Evolutionary conservation across 257 asterid species (phyloP), one percentile per base, ranked within the genome.

Genomic region (Solanum pennellii): DNA sequence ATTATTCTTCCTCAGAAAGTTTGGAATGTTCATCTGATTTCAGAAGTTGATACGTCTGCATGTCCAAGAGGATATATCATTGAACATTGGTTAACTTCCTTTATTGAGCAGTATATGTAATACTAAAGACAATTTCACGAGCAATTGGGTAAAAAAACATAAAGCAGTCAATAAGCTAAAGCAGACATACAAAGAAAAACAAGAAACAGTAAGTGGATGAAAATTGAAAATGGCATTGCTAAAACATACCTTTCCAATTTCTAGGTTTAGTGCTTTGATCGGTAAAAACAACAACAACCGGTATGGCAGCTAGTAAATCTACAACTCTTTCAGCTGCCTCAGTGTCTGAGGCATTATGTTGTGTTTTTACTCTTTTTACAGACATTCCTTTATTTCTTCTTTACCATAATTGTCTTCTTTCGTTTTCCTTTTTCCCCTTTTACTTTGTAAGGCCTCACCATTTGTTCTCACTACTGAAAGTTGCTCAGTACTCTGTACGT

Each of bases 191-290:
- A 37, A 74, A 74, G 29, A 23, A 13, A 77, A 45, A 1, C 83
- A 29, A 76, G 15, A n/a, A 62, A 62, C 31, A 62, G 16, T 42
- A 41, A 18, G 25, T 4, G n/a, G 15, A 35, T 72, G 79, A 72
- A 16, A 68, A 68, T 29, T 13, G 75, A 72, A 72, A 74, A 39
- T 72, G 79, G 25, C 79, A 72, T 7, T 71, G 79, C 79, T 4
- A 9, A 33, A 47, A 83, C 92, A 31, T 21, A 96, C 98, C 98
- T 94, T 97, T 83, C 99, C 98, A 83, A 95, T 94, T 95, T 97
- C 94, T 92, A 23, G 94, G 94, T 82, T 92, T 95, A 35, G 88
- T 90, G 49, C 77, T 88, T 39, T 88, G 82, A n/a, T 92, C 93
- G 79, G 86, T 91, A 3, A 82, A 87, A 35, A 87, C 91, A 90